Percentiles rank a stretch among this genome's conserved stretches.
phyloP scores from a whole-genome alignment of 345 rosid genomes.

The Eucalyptus melliodora region DNA sequence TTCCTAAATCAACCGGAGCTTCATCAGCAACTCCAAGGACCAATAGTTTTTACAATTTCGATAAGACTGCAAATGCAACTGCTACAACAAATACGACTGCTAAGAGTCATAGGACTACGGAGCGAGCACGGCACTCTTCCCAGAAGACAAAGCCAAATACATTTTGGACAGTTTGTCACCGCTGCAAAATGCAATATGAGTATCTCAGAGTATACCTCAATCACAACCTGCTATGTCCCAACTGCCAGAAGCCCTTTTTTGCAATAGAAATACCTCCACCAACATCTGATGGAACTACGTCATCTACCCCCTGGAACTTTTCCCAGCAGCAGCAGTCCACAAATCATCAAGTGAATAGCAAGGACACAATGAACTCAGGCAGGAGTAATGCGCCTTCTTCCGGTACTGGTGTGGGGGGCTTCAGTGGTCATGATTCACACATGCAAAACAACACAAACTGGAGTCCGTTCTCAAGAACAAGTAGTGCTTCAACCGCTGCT shows the following conservation, averaged over 20 bases:
- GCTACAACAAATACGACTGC: neutral
- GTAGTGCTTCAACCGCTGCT: neutral
- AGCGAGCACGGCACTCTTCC: neutral
- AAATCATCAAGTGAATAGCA: neutral
- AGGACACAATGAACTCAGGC: neutral
- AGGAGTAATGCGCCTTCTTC: neutral
- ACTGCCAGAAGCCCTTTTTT: conserved; percentile 24
- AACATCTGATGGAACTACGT: neutral
- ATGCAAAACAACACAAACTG: neutral
- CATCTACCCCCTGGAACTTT: conserved; percentile 5
- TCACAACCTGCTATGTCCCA: conserved; percentile 27
- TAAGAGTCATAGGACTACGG: neutral
- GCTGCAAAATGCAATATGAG: conserved; percentile 36
- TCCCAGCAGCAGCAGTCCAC: conserved; percentile 5
- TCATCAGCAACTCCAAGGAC: neutral
- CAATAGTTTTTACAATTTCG: neutral
- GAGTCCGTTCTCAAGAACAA: neutral
- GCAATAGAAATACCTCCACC: conserved; percentile 28
- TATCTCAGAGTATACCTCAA: conserved; percentile 25
- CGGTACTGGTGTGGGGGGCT: neutral
- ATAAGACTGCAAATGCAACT: neutral
- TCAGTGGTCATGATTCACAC: neutral
- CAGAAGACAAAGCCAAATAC: conserved; percentile 11
- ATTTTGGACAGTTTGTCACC: conserved; percentile 34
- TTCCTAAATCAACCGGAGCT: neutral